Evolutionary conservation across 1,139 yeast genomes (phyloP), one percentile per base, ranked within the genome.

Genomic region (Hanseniaspora uvarum): DNA sequence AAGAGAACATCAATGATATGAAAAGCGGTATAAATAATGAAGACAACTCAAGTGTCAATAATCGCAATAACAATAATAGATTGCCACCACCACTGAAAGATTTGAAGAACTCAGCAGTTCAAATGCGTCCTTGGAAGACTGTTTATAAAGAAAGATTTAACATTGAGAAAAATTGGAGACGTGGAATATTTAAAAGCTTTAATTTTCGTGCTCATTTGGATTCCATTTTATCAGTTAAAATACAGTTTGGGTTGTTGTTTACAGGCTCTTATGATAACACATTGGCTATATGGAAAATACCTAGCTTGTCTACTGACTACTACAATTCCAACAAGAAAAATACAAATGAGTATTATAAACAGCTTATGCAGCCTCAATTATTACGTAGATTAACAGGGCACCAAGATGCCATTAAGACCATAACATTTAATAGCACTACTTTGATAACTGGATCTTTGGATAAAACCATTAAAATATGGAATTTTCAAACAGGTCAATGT

Each of bases 81-180:
- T 4, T 23, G 8, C 31, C 18, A 14, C 37, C 46, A 28, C 33
- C 52, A 12, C 19, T 38, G 11, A 30, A 26, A 19, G 30, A 38
- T 23, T 28, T 38, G 5, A 47, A 38, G n/a, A 30, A 28, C 14
- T 23, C 30, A 43, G 38, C 59, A 45, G 64, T 73, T 53, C 70
- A 70, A 59, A 79, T 81, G 31, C 72, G 96, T 58, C 96, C 98
- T 1, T 92, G 98, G 98, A 92, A 92, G 65, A 85, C 86, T 5
- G 95, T 92, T 24, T 92, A 92, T 68, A 78, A 88, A 38, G 98
- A 92, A 68, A 75, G 98, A 43, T 89, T 78, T 69, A 83, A 81
- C 65, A 86, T 92, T 58, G 98, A 92, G 67, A 79, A 86, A 61
- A 89, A 92, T 69, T 92, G 98, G 98, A 75, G 98, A 56, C 82